These are phyloP conservation scores for Claviceps monticola DNA, from an alignment of 2,329 filamentous ascomycete genomes.

Conservation along the genomic window DNA sequence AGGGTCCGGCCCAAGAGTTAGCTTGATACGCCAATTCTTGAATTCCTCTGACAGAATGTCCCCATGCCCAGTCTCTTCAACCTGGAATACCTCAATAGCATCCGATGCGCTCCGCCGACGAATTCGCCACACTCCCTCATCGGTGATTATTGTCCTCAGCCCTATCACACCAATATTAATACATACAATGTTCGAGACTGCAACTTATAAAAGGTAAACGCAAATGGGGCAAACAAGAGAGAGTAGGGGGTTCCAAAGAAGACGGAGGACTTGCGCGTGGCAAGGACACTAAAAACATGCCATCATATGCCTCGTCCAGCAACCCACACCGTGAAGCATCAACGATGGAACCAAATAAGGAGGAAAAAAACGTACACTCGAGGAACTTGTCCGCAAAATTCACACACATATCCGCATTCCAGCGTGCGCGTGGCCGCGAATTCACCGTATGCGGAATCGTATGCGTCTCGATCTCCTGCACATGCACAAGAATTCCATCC, in stretches of 20 bases:
- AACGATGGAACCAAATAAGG: not conserved
- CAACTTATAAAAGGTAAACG: no score
- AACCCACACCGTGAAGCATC: not conserved
- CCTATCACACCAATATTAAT: slow-evolving; percentile 27
- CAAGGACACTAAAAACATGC: not conserved
- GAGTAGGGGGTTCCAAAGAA: not conserved
- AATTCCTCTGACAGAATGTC: slow-evolving; percentile 67
- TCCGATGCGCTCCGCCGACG: slow-evolving; percentile 47
- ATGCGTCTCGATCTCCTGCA: slow-evolving; percentile 71
- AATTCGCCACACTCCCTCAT: slow-evolving; percentile 73
- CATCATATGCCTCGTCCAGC: no score
- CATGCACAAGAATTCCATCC: slow-evolving; percentile 53
- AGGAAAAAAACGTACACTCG: slow-evolving; percentile 43
- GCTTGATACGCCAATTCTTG: slow-evolving; percentile 55
- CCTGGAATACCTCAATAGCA: slow-evolving; percentile 57
- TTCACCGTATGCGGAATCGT: slow-evolving; percentile 65
- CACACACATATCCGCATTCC: slow-evolving; percentile 90
- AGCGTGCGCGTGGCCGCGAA: slow-evolving; percentile 48
- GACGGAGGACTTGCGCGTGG: not conserved
- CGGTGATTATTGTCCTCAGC: slow-evolving; percentile 46
- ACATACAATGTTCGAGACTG: not conserved
- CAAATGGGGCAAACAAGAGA: not conserved
- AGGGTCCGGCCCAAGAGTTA: slow-evolving; percentile 23
- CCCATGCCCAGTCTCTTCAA: slow-evolving; percentile 63
- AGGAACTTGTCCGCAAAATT: slow-evolving; percentile 74